phyloP scores from a whole-genome alignment of 192 early-diverging fungal species.

The Linnemannia elongata region DNA sequence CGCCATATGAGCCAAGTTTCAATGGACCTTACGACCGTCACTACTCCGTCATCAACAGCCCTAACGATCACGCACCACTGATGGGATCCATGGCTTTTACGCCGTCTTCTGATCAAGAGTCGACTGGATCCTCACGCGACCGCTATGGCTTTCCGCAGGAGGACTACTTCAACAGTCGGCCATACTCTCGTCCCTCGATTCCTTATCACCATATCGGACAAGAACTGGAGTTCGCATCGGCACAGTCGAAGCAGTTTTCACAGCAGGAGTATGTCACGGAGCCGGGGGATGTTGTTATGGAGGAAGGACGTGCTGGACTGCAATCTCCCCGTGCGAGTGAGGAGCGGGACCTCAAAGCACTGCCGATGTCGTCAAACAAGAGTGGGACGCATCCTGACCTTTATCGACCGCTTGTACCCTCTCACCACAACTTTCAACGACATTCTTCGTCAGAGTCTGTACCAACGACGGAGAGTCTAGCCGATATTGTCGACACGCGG shows the following conservation, averaged over 20 bases:
- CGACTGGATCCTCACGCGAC: not conserved
- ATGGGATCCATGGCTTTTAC: slow-evolving; percentile 31
- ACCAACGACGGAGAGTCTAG: not conserved
- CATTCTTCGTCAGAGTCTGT: not conserved
- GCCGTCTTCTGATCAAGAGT: slow-evolving; percentile 20
- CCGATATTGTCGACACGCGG: not conserved
- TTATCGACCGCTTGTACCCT: slow-evolving; percentile 8
- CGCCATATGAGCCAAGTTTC: slow-evolving; percentile 36
- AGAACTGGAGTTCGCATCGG: not conserved
- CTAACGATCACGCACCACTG: slow-evolving; percentile 17
- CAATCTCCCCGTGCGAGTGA: not conserved
- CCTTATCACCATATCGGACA: slow-evolving; percentile 41
- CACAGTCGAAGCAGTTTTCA: not conserved
- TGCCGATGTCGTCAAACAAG: not conserved
- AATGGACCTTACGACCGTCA: slow-evolving; percentile 13
- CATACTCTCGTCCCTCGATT: slow-evolving; percentile 4
- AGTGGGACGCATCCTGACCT: not conserved
- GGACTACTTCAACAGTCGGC: slow-evolving; percentile 38
- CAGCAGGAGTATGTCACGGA: not conserved
- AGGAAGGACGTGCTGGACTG: not conserved
- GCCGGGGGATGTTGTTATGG: not conserved
- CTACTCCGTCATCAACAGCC: slow-evolving; percentile 13
- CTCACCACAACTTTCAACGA: slow-evolving; percentile 6
- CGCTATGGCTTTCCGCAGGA: slow-evolving; percentile 4
- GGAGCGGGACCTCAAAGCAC: not conserved